A percentile compares a stretch with the other conserved stretches of the same genome.
Evolutionary conservation across 345 rosid species (phyloP).

Genomic region (Eucalyptus curtisii): DNA sequence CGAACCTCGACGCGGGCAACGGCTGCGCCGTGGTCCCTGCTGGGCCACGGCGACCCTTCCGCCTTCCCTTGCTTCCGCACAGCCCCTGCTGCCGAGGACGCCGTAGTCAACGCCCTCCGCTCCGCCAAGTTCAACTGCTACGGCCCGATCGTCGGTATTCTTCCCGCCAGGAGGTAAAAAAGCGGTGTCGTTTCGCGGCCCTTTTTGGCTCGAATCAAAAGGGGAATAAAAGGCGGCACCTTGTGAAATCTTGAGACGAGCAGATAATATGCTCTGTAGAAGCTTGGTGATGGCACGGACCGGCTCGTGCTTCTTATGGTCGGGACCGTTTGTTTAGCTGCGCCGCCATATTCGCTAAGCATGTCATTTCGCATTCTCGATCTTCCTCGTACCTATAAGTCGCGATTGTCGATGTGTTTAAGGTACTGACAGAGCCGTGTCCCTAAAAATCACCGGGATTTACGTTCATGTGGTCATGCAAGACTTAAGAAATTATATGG

Average conservation of each 20-base stretch:
- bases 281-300: background rate
- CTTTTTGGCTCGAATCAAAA: background rate
- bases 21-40: conserved; percentile 22
- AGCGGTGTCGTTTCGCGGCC: background rate
- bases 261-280: background rate
- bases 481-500: background rate
- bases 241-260: background rate
- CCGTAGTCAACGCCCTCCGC: conserved; percentile 31
- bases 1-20: conserved; percentile 24
- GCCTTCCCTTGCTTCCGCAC: conserved; percentile 49
- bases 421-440: background rate
- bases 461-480: background rate
- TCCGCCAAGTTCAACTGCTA: conserved; percentile 43
- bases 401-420: background rate
- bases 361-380: background rate
- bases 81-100: conserved; percentile 35
- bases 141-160: conserved; percentile 32
- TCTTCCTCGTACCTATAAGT: background rate
- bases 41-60: conserved; percentile 78
- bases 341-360: background rate
- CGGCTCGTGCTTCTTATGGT: background rate
- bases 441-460: background rate
- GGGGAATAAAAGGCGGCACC: background rate
- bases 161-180: conserved; percentile 44
- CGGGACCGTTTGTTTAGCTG: background rate